A percentile compares a stretch with the other conserved stretches of the same genome.
These are phyloP conservation scores for Candida tropicalis DNA, from an alignment of 1,139 yeast species.

Conservation along the genomic window DNA sequence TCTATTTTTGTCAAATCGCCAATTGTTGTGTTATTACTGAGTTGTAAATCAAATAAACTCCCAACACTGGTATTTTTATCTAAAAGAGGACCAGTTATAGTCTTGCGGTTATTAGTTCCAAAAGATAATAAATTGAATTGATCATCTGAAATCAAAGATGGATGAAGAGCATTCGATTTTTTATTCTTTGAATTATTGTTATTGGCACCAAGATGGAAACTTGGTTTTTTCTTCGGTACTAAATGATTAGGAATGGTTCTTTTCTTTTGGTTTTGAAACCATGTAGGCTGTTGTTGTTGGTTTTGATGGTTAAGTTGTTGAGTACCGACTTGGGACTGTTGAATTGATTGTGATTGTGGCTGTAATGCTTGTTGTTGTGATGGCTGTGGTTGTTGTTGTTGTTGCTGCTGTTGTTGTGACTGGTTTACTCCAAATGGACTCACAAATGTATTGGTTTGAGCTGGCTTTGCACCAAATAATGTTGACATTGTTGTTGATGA, in stretches of 20 bases:
- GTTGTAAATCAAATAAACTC: slow-evolving; percentile 17
- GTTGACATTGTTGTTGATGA: slow-evolving; percentile 9
- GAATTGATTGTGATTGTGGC: slow-evolving; percentile 6
- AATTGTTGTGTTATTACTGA: slow-evolving; percentile 16
- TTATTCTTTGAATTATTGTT: slow-evolving; percentile 13
- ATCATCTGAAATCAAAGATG: slow-evolving; percentile 17
- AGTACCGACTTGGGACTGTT: not conserved
- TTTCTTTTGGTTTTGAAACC: slow-evolving; percentile 59
- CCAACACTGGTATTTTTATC: slow-evolving; percentile 13
- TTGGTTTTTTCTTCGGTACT: slow-evolving; percentile 46
- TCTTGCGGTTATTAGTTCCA: slow-evolving; percentile 29
- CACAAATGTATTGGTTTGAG: slow-evolving; percentile 1
- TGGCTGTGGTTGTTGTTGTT: slow-evolving; percentile 4
- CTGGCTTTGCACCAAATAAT: slow-evolving; percentile 11
- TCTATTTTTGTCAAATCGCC: slow-evolving; percentile 32
- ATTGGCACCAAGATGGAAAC: slow-evolving; percentile 37
- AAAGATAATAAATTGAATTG: slow-evolving; percentile 44
- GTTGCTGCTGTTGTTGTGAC: slow-evolving; percentile 8
- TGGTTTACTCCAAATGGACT: not conserved
- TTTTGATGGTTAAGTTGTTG: slow-evolving; percentile 6
- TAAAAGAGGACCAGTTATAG: slow-evolving; percentile 12
- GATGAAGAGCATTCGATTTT: slow-evolving; percentile 10
- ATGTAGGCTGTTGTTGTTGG: slow-evolving; percentile 34
- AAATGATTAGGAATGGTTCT: slow-evolving; percentile 62
- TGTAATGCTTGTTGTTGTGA: slow-evolving; percentile 8